Conservation (phyloP, 208 protist genomes). For the Trypanosoma conorhini region DNA sequence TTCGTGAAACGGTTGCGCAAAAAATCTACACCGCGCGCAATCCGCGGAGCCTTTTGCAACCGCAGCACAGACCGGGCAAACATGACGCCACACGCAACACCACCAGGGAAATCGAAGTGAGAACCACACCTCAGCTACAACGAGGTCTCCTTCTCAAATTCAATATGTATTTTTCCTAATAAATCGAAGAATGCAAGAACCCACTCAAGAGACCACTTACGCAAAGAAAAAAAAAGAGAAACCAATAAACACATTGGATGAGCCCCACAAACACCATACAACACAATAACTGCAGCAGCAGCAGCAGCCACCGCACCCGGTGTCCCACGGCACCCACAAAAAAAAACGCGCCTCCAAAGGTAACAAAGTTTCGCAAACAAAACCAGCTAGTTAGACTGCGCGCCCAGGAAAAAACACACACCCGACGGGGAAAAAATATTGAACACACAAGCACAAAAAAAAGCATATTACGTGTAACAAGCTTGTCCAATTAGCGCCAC, state of each 20-base stretch:
- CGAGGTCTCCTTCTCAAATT: background rate
- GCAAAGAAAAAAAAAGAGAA: background rate
- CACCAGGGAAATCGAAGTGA: background rate
- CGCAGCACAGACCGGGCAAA: constrained; percentile 32
- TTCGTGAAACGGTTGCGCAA: constrained; percentile 63
- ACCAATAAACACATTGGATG: too few species aligned
- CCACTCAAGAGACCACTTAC: too few species aligned
- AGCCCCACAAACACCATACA: too few species aligned
- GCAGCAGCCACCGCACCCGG: background rate
- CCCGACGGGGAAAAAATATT: too few species aligned
- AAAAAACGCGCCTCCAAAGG: background rate
- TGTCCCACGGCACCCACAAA: background rate
- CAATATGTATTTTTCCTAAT: too few species aligned
- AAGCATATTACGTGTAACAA: background rate
- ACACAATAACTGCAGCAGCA: background rate
- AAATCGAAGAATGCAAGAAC: background rate
- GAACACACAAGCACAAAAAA: too few species aligned
- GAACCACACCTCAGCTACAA: background rate
- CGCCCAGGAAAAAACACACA: too few species aligned
- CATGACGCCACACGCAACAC: constrained; percentile 18
- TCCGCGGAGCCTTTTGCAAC: constrained; percentile 16
- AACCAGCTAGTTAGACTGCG: too few species aligned
- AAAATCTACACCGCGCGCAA: constrained; percentile 59
- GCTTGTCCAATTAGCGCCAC: too few species aligned
- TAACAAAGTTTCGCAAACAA: background rate